phyloP scores from a whole-genome alignment of 225 moss, liverwort and hornwort genomes.

The Rhytidiadelphus loreus region DNA sequence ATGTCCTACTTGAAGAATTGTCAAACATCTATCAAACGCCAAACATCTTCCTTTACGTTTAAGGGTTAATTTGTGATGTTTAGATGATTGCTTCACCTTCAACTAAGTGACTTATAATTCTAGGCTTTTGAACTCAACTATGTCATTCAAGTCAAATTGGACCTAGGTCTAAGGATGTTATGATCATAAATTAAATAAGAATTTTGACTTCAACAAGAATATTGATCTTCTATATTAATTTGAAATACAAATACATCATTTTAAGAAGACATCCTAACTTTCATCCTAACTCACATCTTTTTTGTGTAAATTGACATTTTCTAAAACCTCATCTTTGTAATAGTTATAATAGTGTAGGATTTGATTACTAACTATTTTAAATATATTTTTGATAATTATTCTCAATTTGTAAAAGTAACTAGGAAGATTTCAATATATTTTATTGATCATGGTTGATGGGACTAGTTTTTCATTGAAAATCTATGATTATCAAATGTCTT shows the following conservation, averaged over 20 bases:
- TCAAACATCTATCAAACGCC: too few species aligned
- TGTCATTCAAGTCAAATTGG: neutral
- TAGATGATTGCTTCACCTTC: neutral
- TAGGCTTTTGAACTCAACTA: accelerated
- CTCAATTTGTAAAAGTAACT: neutral
- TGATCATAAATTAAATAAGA: neutral
- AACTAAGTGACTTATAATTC: accelerated
- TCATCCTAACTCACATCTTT: neutral
- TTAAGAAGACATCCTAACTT: accelerated
- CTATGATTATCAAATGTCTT: neutral
- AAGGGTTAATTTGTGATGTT: too few species aligned
- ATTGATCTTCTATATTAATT: neutral
- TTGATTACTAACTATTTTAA: neutral
- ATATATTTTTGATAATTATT: neutral
- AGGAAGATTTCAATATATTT: neutral
- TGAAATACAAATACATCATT: too few species aligned
- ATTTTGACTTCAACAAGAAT: neutral
- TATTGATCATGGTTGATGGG: neutral
- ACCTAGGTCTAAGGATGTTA: neutral
- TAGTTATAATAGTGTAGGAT: neutral
- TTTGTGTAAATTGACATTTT: neutral
- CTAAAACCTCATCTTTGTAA: neutral
- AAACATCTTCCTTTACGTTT: too few species aligned
- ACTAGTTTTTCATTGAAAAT: neutral
- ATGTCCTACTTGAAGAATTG: too few species aligned